These are phyloP conservation scores for Dunaliella sp. DNA, from an alignment of 139 green algal species.

Conservation along the genomic window DNA sequence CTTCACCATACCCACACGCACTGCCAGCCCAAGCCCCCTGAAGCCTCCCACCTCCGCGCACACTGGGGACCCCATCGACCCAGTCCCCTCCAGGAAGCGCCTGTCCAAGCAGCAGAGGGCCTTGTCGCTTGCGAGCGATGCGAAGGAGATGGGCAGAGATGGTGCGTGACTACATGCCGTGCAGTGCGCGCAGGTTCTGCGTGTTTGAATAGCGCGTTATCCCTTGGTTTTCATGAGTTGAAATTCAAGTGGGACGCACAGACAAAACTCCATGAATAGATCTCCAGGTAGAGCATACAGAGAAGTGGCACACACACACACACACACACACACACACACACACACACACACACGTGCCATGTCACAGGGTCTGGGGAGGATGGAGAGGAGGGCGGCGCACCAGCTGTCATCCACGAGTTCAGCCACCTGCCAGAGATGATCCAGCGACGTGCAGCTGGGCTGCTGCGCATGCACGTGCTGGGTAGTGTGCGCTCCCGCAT, in stretches of 20 bases:
- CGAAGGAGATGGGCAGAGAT: too few relatives aligned
- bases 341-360: too few relatives aligned
- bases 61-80: not conserved
- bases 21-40: not conserved
- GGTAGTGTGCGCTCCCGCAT: conserved; percentile 65
- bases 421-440: conserved; percentile 26
- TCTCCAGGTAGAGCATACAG: too few relatives aligned
- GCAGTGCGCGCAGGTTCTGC: too few relatives aligned
- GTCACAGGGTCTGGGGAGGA: not conserved
- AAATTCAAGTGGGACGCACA: too few relatives aligned
- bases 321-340: too few relatives aligned
- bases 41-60: not conserved
- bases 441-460: conserved; percentile 41
- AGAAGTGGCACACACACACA: too few relatives aligned
- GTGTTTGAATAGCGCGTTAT: too few relatives aligned
- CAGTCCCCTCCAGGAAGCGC: not conserved
- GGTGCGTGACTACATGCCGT: too few relatives aligned
- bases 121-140: too few relatives aligned
- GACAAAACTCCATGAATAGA: too few relatives aligned
- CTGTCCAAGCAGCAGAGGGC: not conserved
- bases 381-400: not conserved
- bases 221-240: too few relatives aligned
- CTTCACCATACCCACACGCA: conserved; percentile 6
- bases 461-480: conserved; percentile 74
- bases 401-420: conserved; percentile 31